Evolutionary conservation across 768 basidiomycete species (phyloP), one percentile per base, ranked within the genome.

Genomic region (Astraeus odoratus): DNA sequence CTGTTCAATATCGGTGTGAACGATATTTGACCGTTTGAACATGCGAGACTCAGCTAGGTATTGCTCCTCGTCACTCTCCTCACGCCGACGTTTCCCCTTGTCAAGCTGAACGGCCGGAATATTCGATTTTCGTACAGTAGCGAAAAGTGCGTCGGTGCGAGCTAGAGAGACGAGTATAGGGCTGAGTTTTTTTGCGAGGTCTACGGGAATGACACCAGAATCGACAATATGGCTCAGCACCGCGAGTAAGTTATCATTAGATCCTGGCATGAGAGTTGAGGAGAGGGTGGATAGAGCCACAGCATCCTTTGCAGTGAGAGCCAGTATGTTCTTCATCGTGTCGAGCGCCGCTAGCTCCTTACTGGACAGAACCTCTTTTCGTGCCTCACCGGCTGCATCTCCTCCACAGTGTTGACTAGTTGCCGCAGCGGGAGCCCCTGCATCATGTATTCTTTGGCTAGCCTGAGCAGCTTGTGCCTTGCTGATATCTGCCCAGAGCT

Each of bases 61-160:
- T 44, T 48, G 52, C 38, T 61, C 60, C 35, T 60, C 58, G 26
- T 67, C 70, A 19, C 60, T 65, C 46, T 76, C 74, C 45, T 80
- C 81, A 4, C 85, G 76, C 60, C 84, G 87, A 33, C 86, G 77
- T 59, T 89, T 88, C n/a, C 82, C 81, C 51, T 75, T 78, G 57
- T 83, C 78, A 1, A 81, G 74, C 49, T 82, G 76, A 4, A 78
- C 69, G 0, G 77, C 73, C 20, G 83, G 65, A 12, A 79, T 77
- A 43, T 80, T 77, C 7, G 82, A 83, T 44, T 76, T 78, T 36
- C 77, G 76, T 49, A 85, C 68, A 15, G 70, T 75, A 2, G 79
- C 75, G 56, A 89, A 88, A 5, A 88, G 72, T 8, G 62, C 57
- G 38, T 81, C 80, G 0, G 81, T 84, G 44, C 78, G 70, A 7